These are phyloP conservation scores for Calonectria honghensis DNA, from an alignment of 2,329 filamentous ascomycete genomes.

Conservation along the genomic window DNA sequence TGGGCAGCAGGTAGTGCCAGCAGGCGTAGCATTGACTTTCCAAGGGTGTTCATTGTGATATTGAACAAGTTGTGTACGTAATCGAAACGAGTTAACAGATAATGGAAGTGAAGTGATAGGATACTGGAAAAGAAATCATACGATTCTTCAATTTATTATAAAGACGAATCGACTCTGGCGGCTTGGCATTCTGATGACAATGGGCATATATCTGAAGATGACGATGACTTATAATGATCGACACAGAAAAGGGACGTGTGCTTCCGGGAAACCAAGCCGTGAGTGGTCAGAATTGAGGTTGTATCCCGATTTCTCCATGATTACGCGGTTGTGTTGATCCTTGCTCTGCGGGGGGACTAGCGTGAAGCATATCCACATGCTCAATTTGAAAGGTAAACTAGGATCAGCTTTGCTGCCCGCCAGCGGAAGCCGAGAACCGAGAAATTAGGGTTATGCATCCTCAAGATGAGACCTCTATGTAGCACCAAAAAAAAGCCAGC, in stretches of 20 bases:
- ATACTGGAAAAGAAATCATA: background rate
- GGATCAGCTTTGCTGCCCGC: background rate
- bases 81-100: background rate
- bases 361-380: background rate
- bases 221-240: background rate
- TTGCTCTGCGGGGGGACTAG: background rate
- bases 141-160: background rate
- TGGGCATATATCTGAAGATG: background rate
- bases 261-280: constrained; percentile 5
- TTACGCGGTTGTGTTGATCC: background rate
- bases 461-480: background rate
- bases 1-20: background rate
- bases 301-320: background rate
- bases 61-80: background rate
- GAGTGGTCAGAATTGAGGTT: background rate
- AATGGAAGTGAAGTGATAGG: background rate
- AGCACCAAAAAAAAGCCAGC: rapidly evolving
- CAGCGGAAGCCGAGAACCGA: background rate
- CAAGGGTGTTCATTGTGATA: background rate
- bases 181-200: background rate
- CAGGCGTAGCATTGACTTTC: background rate
- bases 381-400: background rate
- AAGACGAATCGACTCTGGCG: background rate
- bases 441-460: background rate
- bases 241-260: background rate